Evolutionary conservation across 2,329 filamentous ascomycete species (phyloP).

Genomic region (Cryphonectria japonica): DNA sequence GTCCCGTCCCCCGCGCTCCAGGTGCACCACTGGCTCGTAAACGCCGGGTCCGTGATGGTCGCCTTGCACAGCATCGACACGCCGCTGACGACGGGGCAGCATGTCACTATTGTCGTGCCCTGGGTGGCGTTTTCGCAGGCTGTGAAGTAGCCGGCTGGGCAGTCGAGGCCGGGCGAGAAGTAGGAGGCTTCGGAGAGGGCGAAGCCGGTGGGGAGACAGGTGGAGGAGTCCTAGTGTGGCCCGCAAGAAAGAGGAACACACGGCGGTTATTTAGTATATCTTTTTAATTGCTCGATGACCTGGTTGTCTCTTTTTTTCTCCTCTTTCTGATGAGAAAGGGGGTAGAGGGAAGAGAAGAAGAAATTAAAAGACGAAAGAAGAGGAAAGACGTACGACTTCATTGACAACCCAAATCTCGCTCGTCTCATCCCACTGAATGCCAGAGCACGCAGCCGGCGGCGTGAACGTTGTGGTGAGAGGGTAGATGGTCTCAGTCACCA

Average conservation of each 20-base stretch:
- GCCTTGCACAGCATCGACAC: constrained; percentile 7
- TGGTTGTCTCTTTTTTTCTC: neutral
- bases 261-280: neutral
- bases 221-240: neutral
- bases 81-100: constrained; percentile 7
- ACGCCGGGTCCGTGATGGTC: neutral
- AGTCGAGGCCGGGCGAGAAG: constrained; percentile 9
- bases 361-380: neutral
- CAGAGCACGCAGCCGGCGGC: constrained; percentile 6
- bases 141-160: constrained; percentile 5
- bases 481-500: constrained; percentile 9
- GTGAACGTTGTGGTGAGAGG: constrained; percentile 2
- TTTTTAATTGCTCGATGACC: neutral
- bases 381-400: neutral
- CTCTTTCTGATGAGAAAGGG: neutral
- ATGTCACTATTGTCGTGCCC: constrained; percentile 1
- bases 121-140: neutral
- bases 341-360: neutral
- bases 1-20: constrained; percentile 1
- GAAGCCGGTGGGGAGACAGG: constrained; percentile 11
- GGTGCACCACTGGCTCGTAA: constrained; percentile 9
- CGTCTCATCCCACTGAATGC: neutral
- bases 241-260: neutral
- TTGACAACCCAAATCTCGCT: constrained; percentile 1
- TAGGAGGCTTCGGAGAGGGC: constrained; percentile 1